Evolutionary conservation across 495 filamentous ascomycete genomes (phyloP).

Genomic region (Patellaria atrata): DNA sequence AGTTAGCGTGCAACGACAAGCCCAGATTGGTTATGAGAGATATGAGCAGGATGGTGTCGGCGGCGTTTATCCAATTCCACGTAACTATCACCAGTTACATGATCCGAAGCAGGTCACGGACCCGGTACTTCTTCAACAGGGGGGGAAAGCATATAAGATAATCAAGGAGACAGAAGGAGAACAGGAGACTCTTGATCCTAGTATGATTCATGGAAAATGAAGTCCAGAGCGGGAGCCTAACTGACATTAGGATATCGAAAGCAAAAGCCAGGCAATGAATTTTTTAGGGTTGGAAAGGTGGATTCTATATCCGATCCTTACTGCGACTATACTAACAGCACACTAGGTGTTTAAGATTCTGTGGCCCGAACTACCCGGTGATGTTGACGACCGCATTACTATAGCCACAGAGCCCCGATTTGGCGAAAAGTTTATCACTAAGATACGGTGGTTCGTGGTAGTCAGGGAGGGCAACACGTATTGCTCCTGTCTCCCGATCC

Average conservation of each 20-base stretch:
- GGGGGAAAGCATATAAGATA: background rate
- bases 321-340: no score
- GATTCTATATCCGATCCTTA: no score
- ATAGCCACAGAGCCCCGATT: slow-evolving; percentile 6
- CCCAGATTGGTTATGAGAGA: no score
- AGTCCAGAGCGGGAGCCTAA: background rate
- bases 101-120: background rate
- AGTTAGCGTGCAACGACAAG: no score
- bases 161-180: no score
- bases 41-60: no score
- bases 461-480: slow-evolving; percentile 13
- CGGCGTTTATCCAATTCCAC: background rate
- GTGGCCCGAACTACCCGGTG: slow-evolving; percentile 20
- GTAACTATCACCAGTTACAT: no score
- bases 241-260: slow-evolving; percentile 9
- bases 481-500: slow-evolving; percentile 18
- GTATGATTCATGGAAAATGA: slow-evolving; percentile 1
- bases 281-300: slow-evolving; percentile 5
- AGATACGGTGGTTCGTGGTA: slow-evolving; percentile 21
- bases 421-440: slow-evolving; percentile 13
- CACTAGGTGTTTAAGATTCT: slow-evolving; percentile 16
- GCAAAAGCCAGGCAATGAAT: background rate
- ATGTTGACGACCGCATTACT: slow-evolving; percentile 5
- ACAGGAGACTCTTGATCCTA: no score
- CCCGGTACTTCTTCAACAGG: background rate